Evolutionary conservation across 2,329 filamentous ascomycete genomes (phyloP).

Genomic region (Lachnellula arida): DNA sequence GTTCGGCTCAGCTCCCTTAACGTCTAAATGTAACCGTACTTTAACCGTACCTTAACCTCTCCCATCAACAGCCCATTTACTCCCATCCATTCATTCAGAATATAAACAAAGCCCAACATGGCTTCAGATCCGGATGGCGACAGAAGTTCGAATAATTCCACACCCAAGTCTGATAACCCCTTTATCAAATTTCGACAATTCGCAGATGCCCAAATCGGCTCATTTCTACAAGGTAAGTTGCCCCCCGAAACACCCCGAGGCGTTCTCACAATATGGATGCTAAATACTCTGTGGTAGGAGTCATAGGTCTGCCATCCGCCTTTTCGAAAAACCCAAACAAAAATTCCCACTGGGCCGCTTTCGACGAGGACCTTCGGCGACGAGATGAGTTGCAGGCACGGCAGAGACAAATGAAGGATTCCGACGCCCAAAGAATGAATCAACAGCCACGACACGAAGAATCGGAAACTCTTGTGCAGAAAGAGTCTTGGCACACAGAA

Average conservation of each 20-base stretch:
- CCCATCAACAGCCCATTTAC: neutral
- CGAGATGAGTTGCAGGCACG: slow-evolving; percentile 25
- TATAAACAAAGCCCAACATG: slow-evolving; percentile 13
- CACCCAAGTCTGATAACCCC: slow-evolving; percentile 24
- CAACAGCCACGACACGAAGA: neutral
- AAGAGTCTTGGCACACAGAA: slow-evolving; percentile 1
- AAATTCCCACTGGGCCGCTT: slow-evolving; percentile 23
- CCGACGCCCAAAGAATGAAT: slow-evolving; percentile 10
- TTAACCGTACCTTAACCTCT: too few species aligned
- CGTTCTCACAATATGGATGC: neutral
- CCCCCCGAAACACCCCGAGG: neutral
- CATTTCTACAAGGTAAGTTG: slow-evolving; percentile 24
- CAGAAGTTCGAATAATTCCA: slow-evolving; percentile 7
- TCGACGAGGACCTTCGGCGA: slow-evolving; percentile 25
- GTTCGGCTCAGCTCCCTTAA: neutral
- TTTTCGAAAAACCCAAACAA: slow-evolving; percentile 20
- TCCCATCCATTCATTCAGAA: neutral
- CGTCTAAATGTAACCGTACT: neutral
- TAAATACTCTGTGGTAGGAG: slow-evolving; percentile 8
- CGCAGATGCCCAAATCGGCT: slow-evolving; percentile 28
- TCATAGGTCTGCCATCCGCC: slow-evolving; percentile 31
- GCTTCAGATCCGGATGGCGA: slow-evolving; percentile 19
- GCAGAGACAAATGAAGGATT: slow-evolving; percentile 20
- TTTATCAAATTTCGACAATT: slow-evolving; percentile 31
- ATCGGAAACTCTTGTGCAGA: slow-evolving; percentile 16